Evolutionary conservation across 2,329 filamentous ascomycete genomes (phyloP), one percentile per base, ranked within the genome.

Genomic region (Fusarium veterinarium): DNA sequence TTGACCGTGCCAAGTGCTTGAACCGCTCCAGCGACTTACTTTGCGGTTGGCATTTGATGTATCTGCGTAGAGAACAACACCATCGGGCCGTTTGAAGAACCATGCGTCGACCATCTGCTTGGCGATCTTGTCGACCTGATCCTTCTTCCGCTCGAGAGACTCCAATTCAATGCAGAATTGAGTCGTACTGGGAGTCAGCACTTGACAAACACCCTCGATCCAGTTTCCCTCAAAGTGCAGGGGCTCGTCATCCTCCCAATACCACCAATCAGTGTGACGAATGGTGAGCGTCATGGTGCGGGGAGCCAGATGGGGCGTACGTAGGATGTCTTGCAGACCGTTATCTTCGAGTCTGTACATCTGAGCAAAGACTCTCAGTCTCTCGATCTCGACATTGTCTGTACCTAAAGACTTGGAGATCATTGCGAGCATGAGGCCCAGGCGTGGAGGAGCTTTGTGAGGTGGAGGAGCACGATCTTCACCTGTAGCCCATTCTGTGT

Each of bases 81-180:
- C 81, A 41, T 83, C 82, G 4, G n/a, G 42, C 23, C 81, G 78
- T 60, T 71, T 71, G 33, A 77, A 74, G 52, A 60, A 78, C 76
- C 75, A 79, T 17, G 61, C 41, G 3, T 74, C 46, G 13, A 61
- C 37, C 71, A 75, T 76, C 20, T 74, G 63, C 19, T 70, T 35
- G 9, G 83, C 82, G n/a, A 89, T 84, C 12, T 75, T 73, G 44
- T 86, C 79, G 6, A 89, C 75, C 71, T 88, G 84, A 0, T 68
- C 73, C 60, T 81, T 83, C 67, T 86, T 86, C 17, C 84, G 79
- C 56, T 83, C 80, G 11, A 88, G 62, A 5, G 83, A 85, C 76
- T 89, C 87, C 20, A 87, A 76, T 44, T 87, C 85, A 9, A 87
- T 78, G 31, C 77, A 74, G 5, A 89, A 72, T 49, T 83, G 80